Evolutionary conservation across 1,139 yeast species (phyloP).

Genomic region (Suhomyces anneliseae): DNA sequence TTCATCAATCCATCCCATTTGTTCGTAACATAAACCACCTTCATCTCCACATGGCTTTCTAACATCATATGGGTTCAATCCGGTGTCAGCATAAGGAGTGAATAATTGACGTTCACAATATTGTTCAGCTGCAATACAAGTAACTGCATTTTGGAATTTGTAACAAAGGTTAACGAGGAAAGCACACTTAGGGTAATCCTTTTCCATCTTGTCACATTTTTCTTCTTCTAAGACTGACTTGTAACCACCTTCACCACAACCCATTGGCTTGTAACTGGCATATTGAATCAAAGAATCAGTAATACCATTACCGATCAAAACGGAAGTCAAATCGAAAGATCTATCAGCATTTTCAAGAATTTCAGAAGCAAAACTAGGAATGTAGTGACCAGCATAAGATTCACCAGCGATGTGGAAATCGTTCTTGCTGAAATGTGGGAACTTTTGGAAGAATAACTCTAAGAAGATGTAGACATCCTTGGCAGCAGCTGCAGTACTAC

Average conservation of each 20-base stretch:
- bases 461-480: slow-evolving; percentile 77
- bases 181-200: slow-evolving; percentile 58
- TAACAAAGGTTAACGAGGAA: slow-evolving; percentile 56
- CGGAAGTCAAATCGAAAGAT: slow-evolving; percentile 65
- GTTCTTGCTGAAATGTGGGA: slow-evolving; percentile 58
- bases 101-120: slow-evolving; percentile 42
- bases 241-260: slow-evolving; percentile 80
- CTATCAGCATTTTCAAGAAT: slow-evolving; percentile 66
- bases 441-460: slow-evolving; percentile 73
- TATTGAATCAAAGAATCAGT: slow-evolving; percentile 75
- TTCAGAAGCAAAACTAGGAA: slow-evolving; percentile 76
- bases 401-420: slow-evolving; percentile 86
- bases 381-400: slow-evolving; percentile 85
- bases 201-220: slow-evolving; percentile 55
- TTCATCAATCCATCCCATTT: slow-evolving; percentile 52
- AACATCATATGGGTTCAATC: slow-evolving; percentile 69
- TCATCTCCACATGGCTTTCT: slow-evolving; percentile 57
- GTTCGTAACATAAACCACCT: slow-evolving; percentile 57
- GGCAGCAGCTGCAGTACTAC: slow-evolving; percentile 69
- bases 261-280: slow-evolving; percentile 76
- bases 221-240: slow-evolving; percentile 62
- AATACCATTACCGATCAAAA: slow-evolving; percentile 81
- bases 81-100: slow-evolving; percentile 57
- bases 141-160: slow-evolving; percentile 38
- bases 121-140: slow-evolving; percentile 56